Percentiles rank a stretch among this genome's conserved stretches.
These are phyloP conservation scores for Aspergillus haitiensis DNA, from an alignment of 495 filamentous ascomycete genomes.

Conservation along the genomic window DNA sequence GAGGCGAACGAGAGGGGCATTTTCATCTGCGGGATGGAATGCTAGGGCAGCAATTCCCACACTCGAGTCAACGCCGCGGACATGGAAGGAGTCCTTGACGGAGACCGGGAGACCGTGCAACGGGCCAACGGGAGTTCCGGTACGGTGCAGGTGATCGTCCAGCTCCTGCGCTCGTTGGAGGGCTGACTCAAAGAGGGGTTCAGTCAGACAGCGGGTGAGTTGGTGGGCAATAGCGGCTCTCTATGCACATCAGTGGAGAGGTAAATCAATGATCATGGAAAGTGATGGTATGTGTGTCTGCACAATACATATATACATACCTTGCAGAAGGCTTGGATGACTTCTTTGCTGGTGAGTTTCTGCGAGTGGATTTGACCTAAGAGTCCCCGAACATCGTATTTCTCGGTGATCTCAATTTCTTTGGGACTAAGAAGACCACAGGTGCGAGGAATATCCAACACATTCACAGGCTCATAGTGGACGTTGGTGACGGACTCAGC, in stretches of 20 bases:
- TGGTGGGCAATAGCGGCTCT: conserved; percentile 62
- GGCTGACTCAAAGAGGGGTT: conserved; percentile 64
- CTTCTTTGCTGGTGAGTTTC: conserved; percentile 54
- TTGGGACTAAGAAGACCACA: conserved; percentile 52
- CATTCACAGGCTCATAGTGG: conserved; percentile 36
- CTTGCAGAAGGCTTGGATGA: conserved; percentile 62
- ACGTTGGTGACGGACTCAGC: conserved; percentile 43
- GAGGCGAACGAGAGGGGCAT: conserved; percentile 44
- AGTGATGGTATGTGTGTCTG: background rate
- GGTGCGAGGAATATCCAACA: conserved; percentile 47
- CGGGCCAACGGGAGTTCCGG: conserved; percentile 54
- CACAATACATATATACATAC: conserved; percentile 23
- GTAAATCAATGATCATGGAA: too few species aligned
- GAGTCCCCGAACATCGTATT: conserved; percentile 53
- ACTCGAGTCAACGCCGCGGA: conserved; percentile 57
- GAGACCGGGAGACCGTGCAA: conserved; percentile 68
- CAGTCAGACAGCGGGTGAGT: conserved; percentile 63
- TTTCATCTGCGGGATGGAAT: conserved; percentile 48
- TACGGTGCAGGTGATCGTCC: conserved; percentile 53
- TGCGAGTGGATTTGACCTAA: conserved; percentile 46
- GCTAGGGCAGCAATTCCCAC: conserved; percentile 59
- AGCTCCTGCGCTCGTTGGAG: conserved; percentile 57
- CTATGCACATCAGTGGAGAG: conserved; percentile 28
- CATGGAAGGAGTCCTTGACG: conserved; percentile 66
- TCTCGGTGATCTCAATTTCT: conserved; percentile 62